phyloP scores from a whole-genome alignment of 2,329 filamentous ascomycete species.

The Colletotrichum tofieldiae region DNA sequence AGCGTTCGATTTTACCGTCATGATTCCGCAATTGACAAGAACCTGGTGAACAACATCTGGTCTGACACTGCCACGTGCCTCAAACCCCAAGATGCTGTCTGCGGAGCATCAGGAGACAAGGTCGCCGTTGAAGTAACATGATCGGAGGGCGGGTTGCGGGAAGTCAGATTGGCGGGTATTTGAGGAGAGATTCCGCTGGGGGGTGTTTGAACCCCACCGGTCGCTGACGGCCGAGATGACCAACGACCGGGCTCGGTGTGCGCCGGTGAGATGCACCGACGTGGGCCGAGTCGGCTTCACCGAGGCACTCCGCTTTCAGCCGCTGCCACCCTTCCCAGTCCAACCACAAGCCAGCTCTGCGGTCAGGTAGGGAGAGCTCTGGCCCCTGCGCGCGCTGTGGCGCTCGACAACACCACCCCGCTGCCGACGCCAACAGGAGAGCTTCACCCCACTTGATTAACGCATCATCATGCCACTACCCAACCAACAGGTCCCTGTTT shows the following conservation, averaged over 20 bases:
- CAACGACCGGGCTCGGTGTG: conserved; percentile 1
- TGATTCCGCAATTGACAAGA: not conserved
- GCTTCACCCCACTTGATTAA: conserved; percentile 42
- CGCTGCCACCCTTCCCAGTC: not conserved
- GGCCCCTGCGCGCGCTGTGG: not conserved
- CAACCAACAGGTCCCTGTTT: conserved; percentile 43
- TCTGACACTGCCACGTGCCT: not conserved
- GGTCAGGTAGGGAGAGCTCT: conserved; percentile 7
- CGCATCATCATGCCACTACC: conserved; percentile 42
- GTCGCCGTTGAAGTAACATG: not conserved
- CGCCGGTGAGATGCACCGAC: conserved; percentile 2
- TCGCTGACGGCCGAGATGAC: not conserved
- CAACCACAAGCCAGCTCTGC: not conserved
- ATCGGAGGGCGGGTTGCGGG: too few relatives aligned
- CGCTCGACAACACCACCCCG: conserved; percentile 9
- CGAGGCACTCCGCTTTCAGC: not conserved
- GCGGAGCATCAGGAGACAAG: not conserved
- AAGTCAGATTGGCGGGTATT: not conserved
- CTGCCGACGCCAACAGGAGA: conserved; percentile 29
- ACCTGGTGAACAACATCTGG: not conserved
- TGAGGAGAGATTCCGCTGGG: not conserved
- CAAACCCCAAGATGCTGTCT: not conserved
- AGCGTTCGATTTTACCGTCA: not conserved
- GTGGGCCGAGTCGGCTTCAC: not conserved
- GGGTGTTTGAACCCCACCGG: not conserved